A percentile compares a stretch with the other conserved stretches of the same genome.
Conservation (phyloP, 352 stramenopile species). For the Saprolegnia diclina region DNA sequence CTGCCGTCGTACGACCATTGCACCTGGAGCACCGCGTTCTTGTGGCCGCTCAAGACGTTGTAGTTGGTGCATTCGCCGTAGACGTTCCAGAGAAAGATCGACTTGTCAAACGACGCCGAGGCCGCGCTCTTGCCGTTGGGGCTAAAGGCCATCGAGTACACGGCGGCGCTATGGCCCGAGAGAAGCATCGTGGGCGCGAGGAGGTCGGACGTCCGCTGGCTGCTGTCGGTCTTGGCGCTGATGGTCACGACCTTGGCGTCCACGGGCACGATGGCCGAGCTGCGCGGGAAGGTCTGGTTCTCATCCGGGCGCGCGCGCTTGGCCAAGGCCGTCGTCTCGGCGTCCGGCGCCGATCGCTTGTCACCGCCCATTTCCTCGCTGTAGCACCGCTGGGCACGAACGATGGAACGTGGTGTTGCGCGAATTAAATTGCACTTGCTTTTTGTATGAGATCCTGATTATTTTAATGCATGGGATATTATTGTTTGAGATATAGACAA, state of each 20-base stretch:
- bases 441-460: no score
- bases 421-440: not conserved
- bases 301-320: slow-evolving; percentile 55
- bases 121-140: slow-evolving; percentile 59
- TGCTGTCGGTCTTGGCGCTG: slow-evolving; percentile 34
- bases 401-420: not conserved
- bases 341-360: not conserved
- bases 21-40: slow-evolving; percentile 93
- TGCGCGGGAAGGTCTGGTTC: slow-evolving; percentile 9
- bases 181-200: slow-evolving; percentile 73
- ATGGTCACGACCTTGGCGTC: slow-evolving; percentile 50
- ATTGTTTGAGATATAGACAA: not conserved
- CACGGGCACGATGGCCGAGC: slow-evolving; percentile 63
- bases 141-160: slow-evolving; percentile 80
- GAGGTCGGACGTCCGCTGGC: slow-evolving; percentile 58
- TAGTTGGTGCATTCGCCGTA: slow-evolving; percentile 90
- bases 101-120: slow-evolving; percentile 66
- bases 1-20: slow-evolving; percentile 88
- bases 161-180: slow-evolving; percentile 59
- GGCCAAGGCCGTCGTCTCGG: slow-evolving; percentile 28
- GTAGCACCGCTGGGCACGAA: not conserved
- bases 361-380: slow-evolving; percentile 10
- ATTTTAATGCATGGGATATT: not conserved
- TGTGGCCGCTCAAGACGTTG: slow-evolving; percentile 90
- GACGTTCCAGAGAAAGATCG: slow-evolving; percentile 87